Conservation (phyloP, 2,329 filamentous ascomycete species). For the Colletotrichum tanaceti region DNA sequence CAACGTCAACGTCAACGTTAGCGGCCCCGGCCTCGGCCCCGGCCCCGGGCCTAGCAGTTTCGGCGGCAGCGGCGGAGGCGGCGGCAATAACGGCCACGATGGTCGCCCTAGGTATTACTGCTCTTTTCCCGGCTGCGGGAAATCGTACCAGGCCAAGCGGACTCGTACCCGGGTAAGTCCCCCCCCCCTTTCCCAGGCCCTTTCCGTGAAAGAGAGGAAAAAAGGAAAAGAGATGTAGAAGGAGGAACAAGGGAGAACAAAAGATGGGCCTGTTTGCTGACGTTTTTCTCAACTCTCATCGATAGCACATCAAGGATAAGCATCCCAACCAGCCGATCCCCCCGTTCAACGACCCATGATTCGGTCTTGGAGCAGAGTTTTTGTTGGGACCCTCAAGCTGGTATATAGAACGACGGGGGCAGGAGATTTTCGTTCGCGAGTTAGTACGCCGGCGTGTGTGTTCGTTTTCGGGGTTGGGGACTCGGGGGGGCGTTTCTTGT, state of each 20-base stretch:
- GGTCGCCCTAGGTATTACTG: not conserved
- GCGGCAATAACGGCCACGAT: not conserved
- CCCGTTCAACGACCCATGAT: not conserved
- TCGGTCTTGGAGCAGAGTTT: not conserved
- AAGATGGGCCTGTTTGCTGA: not conserved
- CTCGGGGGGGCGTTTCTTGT: too few relatives aligned
- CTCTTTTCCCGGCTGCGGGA: not conserved
- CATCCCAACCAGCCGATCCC: not conserved
- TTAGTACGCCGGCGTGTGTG: too few relatives aligned
- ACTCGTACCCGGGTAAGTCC: not conserved
- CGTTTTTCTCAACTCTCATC: not conserved
- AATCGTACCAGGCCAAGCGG: not conserved
- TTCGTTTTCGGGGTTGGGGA: too few relatives aligned
- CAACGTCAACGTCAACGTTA: not conserved
- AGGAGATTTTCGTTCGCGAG: too few relatives aligned
- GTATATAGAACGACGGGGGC: too few relatives aligned
- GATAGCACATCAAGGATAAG: conserved; percentile 4
- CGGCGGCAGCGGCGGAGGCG: not conserved
- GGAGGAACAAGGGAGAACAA: not conserved
- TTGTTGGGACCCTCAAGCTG: too few relatives aligned
- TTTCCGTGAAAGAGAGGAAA: too few relatives aligned
- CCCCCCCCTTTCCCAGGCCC: too few relatives aligned
- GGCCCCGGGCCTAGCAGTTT: not conserved
- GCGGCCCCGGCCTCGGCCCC: not conserved
- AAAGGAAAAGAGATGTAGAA: too few relatives aligned